Percentiles rank a stretch among this genome's conserved stretches.
phyloP scores from a whole-genome alignment of 768 basidiomycete genomes.

The Suillus subalutaceus region DNA sequence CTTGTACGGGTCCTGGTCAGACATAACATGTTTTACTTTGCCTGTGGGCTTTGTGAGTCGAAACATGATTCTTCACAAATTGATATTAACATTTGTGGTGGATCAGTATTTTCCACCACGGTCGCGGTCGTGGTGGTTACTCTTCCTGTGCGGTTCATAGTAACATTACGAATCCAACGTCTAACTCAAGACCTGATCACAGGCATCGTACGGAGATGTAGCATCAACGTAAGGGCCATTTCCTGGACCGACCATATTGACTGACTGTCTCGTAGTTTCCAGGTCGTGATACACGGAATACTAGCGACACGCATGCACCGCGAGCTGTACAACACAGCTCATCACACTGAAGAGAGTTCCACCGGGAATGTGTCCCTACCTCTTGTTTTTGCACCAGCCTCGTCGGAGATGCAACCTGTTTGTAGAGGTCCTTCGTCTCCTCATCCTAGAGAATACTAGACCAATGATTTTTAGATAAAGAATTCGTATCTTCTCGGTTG shows the following conservation, averaged over 20 bases:
- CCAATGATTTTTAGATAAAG: slow-evolving; percentile 32
- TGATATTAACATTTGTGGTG: neutral
- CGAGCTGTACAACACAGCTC: neutral
- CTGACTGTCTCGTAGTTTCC: neutral
- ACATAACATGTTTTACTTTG: neutral
- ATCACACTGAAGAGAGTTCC: neutral
- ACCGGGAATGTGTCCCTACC: neutral
- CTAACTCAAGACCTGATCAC: neutral
- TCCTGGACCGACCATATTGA: neutral
- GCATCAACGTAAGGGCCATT: neutral
- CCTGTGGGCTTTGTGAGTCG: slow-evolving; percentile 2
- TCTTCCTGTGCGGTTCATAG: neutral
- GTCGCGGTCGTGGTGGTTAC: neutral
- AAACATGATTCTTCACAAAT: neutral
- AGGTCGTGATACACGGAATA: neutral
- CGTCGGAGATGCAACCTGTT: neutral
- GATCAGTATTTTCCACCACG: neutral
- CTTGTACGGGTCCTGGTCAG: neutral
- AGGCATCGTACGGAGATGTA: neutral
- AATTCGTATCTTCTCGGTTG: neutral
- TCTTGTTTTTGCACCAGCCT: neutral
- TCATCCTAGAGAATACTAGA: slow-evolving; percentile 29
- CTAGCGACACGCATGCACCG: neutral
- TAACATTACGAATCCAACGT: neutral
- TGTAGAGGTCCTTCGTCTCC: slow-evolving; percentile 16